Conservation (phyloP, 2,329 filamentous ascomycete species). For the Sporothrix protearum region DNA sequence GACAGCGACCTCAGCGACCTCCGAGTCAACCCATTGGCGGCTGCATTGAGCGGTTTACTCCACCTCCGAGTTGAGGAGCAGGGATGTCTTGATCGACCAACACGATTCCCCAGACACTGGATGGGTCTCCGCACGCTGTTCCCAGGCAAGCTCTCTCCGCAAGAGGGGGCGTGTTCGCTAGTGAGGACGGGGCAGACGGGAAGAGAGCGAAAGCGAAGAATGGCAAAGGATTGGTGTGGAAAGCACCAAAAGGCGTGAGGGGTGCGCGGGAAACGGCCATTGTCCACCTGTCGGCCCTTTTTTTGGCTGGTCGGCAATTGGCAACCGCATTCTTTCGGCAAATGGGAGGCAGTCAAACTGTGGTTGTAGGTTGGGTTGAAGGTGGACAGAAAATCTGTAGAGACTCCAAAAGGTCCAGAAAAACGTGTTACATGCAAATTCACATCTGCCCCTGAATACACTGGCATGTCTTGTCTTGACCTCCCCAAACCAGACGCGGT, state of each 20-base stretch:
- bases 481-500: background rate
- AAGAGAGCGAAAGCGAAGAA: background rate
- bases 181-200: background rate
- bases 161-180: background rate
- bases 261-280: background rate
- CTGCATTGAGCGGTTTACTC: background rate
- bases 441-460: background rate
- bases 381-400: background rate
- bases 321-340: conserved; percentile 18
- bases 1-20: background rate
- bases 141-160: background rate
- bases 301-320: conserved; percentile 22
- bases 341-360: conserved; percentile 15
- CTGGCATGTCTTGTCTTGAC: background rate
- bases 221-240: too few species aligned
- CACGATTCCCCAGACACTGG: background rate
- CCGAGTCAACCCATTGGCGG: conserved; percentile 13
- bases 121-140: background rate
- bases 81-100: background rate
- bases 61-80: background rate
- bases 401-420: background rate
- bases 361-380: background rate
- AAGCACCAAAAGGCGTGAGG: background rate
- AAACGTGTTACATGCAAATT: background rate
- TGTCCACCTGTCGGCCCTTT: background rate